Evolutionary conservation across 495 filamentous ascomycete genomes (phyloP).

Genomic region (Stereocaulon alpinum): DNA sequence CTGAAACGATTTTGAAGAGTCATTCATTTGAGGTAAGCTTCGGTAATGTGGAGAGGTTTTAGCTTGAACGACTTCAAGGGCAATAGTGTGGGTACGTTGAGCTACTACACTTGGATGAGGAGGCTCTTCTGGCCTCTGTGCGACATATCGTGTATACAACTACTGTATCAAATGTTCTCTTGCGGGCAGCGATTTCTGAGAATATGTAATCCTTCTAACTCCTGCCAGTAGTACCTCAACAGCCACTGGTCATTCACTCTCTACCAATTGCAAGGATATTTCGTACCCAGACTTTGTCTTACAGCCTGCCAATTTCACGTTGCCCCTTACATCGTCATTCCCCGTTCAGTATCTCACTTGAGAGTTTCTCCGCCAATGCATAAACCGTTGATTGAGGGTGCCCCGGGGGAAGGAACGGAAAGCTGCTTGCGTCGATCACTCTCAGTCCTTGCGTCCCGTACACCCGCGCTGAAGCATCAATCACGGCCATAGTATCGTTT

Average conservation of each 20-base stretch:
- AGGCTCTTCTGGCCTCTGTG: no score
- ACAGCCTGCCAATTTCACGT: not conserved
- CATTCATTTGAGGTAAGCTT: not conserved
- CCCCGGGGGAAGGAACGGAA: conserved; percentile 49
- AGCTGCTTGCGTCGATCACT: conserved; percentile 55
- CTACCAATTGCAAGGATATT: no score
- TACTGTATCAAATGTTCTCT: no score
- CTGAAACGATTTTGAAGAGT: not conserved
- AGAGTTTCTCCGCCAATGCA: conserved; percentile 54
- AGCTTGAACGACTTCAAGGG: not conserved
- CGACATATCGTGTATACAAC: no score
- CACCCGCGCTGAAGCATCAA: conserved; percentile 46
- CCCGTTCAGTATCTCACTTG: conserved; percentile 11
- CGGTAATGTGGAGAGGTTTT: not conserved
- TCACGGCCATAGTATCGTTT: conserved; percentile 38
- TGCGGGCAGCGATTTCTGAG: no score
- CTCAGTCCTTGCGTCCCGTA: conserved; percentile 46
- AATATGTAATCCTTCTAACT: no score
- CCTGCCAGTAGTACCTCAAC: no score
- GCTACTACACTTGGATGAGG: not conserved
- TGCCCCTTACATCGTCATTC: not conserved
- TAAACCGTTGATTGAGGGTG: conserved; percentile 46
- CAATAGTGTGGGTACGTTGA: not conserved
- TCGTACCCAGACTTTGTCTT: no score
- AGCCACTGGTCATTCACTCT: no score